Conservation (phyloP, 768 basidiomycete genomes). For the Crucibulum laeve region DNA sequence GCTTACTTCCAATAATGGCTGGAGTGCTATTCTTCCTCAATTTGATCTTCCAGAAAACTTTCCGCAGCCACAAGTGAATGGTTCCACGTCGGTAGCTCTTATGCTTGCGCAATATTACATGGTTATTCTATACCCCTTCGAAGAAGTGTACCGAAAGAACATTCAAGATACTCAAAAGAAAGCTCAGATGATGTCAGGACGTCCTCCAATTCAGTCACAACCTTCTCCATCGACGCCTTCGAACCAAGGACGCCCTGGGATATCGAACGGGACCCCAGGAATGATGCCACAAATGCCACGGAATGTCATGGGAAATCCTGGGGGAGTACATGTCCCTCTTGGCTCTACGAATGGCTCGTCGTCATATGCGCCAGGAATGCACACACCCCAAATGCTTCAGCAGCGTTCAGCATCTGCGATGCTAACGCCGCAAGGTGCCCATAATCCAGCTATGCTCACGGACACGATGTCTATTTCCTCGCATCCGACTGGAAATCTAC, state of each 20-base stretch:
- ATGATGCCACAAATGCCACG: slow-evolving; percentile 21
- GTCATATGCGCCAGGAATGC: slow-evolving; percentile 11
- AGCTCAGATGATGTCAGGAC: slow-evolving; percentile 39
- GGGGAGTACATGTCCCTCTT: slow-evolving; percentile 11
- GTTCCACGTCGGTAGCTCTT: slow-evolving; percentile 43
- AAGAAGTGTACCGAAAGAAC: slow-evolving; percentile 64
- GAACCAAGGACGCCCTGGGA: slow-evolving; percentile 18
- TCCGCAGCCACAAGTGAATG: slow-evolving; percentile 39
- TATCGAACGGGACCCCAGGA: slow-evolving; percentile 7
- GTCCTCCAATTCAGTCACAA: slow-evolving; percentile 25
- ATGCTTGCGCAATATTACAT: slow-evolving; percentile 58
- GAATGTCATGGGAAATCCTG: slow-evolving; percentile 19
- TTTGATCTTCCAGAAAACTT: slow-evolving; percentile 61
- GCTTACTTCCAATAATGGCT: slow-evolving; percentile 50
- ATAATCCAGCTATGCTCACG: slow-evolving; percentile 1
- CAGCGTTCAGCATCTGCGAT: slow-evolving; percentile 25
- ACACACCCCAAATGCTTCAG: slow-evolving; percentile 23
- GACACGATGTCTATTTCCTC: slow-evolving; percentile 13
- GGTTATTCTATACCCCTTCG: slow-evolving; percentile 64
- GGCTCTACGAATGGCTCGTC: slow-evolving; percentile 14
- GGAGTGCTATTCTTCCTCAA: slow-evolving; percentile 48
- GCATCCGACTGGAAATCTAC: slow-evolving; percentile 13
- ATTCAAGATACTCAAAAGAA: slow-evolving; percentile 57
- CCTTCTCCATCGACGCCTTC: slow-evolving; percentile 15
- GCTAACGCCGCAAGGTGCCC: slow-evolving; percentile 13